Conservation (phyloP, 306 rosid species). For the Bauhinia variegata region DNA sequence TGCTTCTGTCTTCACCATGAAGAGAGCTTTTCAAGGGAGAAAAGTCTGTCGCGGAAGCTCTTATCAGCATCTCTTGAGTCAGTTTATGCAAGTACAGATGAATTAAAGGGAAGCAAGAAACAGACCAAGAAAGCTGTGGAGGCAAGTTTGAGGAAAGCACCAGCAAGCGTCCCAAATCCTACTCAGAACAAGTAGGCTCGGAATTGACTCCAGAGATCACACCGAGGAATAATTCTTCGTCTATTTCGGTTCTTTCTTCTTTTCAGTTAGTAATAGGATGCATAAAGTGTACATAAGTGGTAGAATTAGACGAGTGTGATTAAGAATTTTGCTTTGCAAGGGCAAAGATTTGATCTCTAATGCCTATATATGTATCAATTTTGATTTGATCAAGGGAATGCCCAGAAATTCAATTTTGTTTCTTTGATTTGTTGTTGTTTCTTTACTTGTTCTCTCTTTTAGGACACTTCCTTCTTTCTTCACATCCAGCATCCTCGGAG, state of each 20-base stretch:
- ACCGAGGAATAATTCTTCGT: constrained; percentile 9
- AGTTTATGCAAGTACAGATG: constrained; percentile 34
- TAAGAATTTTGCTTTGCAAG: constrained; percentile 27
- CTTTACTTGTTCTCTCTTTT: neutral
- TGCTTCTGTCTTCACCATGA: constrained; percentile 43
- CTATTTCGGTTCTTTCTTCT: no score
- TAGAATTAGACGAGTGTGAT: constrained; percentile 26
- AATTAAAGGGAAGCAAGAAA: constrained; percentile 42
- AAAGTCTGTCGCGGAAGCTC: constrained; percentile 53
- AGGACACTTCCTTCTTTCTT: constrained; percentile 10
- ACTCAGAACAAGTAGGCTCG: constrained; percentile 59
- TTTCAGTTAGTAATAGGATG: constrained; percentile 27
- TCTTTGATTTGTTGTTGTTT: constrained; percentile 1
- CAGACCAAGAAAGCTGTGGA: constrained; percentile 60
- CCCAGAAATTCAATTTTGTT: constrained; percentile 22
- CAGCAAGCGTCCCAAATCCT: constrained; percentile 66
- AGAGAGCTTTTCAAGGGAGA: constrained; percentile 43
- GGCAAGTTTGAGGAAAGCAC: constrained; percentile 52
- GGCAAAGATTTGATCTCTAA: constrained; percentile 3
- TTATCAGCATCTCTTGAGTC: constrained; percentile 44
- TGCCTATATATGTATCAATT: neutral
- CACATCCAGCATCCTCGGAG: no score
- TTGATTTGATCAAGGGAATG: constrained; percentile 23
- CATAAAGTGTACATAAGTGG: constrained; percentile 40
- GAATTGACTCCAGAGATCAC: constrained; percentile 13